A percentile compares a stretch with the other conserved stretches of the same genome.
Conservation (phyloP, 2,329 filamentous ascomycete genomes). For the Clonostachys solani region DNA sequence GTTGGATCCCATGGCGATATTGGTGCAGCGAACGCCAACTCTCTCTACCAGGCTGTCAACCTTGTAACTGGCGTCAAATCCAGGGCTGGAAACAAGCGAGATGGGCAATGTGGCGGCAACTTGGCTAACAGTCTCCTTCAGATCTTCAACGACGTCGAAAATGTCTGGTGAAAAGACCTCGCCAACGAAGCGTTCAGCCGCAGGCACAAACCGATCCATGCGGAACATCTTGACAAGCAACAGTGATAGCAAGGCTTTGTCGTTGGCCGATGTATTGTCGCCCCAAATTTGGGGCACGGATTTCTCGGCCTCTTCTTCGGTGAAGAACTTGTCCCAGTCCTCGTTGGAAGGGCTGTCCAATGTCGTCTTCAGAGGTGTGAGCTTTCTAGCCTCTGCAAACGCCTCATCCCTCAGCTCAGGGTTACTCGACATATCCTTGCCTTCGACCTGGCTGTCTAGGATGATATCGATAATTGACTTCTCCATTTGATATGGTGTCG, state of each 20-base stretch:
- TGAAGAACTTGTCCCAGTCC: conserved; percentile 79
- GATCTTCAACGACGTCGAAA: conserved; percentile 79
- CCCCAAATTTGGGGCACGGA: conserved; percentile 76
- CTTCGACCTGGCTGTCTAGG: conserved; percentile 72
- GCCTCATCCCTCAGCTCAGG: conserved; percentile 61
- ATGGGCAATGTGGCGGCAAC: conserved; percentile 83
- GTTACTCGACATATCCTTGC: conserved; percentile 73
- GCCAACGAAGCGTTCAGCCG: conserved; percentile 84
- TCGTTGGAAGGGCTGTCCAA: conserved; percentile 57
- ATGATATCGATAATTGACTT: conserved; percentile 83
- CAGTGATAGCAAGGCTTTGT: conserved; percentile 78
- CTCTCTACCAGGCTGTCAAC: conserved; percentile 92
- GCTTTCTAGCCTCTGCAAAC: conserved; percentile 62
- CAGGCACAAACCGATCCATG: conserved; percentile 90
- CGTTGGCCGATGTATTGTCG: conserved; percentile 54
- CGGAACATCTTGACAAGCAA: conserved; percentile 92
- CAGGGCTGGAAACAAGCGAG: conserved; percentile 87
- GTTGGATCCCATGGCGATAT: conserved; percentile 98
- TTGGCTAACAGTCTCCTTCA: conserved; percentile 79
- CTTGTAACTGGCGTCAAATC: conserved; percentile 98
- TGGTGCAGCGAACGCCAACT: conserved; percentile 77
- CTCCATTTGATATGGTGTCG: conserved; percentile 94
- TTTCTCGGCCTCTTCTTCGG: conserved; percentile 82
- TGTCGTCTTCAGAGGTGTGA: conserved; percentile 69
- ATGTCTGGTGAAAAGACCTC: conserved; percentile 80